Evolutionary conservation across 2,329 filamentous ascomycete genomes (phyloP).

Genomic region (Colletotrichum liaoningense): DNA sequence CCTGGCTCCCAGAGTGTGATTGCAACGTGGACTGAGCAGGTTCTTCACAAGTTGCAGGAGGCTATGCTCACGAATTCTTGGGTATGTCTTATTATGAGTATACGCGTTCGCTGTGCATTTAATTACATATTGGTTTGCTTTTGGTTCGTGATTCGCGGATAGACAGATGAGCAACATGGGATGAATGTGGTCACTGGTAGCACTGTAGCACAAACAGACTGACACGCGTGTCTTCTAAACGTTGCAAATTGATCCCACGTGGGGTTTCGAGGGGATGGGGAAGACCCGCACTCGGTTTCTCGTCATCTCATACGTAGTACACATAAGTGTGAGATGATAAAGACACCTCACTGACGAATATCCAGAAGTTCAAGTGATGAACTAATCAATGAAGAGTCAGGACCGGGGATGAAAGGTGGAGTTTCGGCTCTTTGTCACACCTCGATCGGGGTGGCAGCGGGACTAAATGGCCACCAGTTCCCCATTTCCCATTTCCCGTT

Average conservation of each 20-base stretch:
- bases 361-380: no score
- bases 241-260: not conserved
- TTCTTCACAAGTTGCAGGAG: not conserved
- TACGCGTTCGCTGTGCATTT: not conserved
- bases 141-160: not conserved
- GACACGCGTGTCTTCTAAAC: not conserved
- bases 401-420: not conserved
- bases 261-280: not conserved
- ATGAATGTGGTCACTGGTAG: not conserved
- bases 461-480: not conserved
- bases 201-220: not conserved
- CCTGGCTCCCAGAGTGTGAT: not conserved
- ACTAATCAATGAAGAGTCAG: not conserved
- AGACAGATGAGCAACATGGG: not conserved
- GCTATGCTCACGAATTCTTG: not conserved
- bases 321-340: not conserved
- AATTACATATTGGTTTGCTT: not conserved
- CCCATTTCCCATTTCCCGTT: no score
- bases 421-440: conserved; percentile 7
- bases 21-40: not conserved
- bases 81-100: not conserved
- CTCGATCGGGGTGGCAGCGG: conserved; percentile 12
- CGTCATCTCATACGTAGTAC: not conserved
- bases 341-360: no score
- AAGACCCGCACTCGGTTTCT: not conserved